phyloP scores from a whole-genome alignment of 1,139 yeast genomes.

The Candida sp. region DNA sequence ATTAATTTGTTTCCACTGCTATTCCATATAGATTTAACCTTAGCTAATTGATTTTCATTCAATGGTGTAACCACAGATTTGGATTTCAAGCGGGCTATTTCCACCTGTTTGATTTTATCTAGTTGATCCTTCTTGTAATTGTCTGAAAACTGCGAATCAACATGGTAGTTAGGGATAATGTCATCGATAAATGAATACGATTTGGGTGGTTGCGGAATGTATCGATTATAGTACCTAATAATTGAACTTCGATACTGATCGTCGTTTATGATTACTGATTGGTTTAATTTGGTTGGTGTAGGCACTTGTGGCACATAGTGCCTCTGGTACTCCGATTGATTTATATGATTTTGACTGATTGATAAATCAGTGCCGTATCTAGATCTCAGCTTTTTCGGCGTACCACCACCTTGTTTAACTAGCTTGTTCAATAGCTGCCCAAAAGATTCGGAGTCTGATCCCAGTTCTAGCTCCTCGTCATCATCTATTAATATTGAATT shows the following conservation, averaged over 20 bases:
- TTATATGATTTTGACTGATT: slow-evolving; percentile 2
- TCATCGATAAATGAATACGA: slow-evolving; percentile 15
- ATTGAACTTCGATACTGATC: slow-evolving; percentile 14
- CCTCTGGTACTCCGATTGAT: not conserved
- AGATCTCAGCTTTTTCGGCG: not conserved
- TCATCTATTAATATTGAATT: slow-evolving; percentile 9
- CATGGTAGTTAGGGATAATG: slow-evolving; percentile 13
- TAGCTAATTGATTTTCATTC: slow-evolving; percentile 12
- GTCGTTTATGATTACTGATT: not conserved
- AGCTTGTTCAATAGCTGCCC: not conserved
- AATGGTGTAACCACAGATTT: slow-evolving; percentile 13
- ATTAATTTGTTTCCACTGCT: slow-evolving; percentile 10
- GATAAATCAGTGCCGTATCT: slow-evolving; percentile 13
- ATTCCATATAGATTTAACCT: slow-evolving; percentile 24
- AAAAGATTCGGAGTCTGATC: not conserved
- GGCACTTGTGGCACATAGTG: not conserved
- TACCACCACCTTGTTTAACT: not conserved
- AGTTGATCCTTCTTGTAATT: slow-evolving; percentile 11
- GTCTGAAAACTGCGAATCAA: slow-evolving; percentile 12
- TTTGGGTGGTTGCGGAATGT: slow-evolving; percentile 14
- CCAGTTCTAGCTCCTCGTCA: slow-evolving; percentile 3
- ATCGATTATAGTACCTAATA: slow-evolving; percentile 10
- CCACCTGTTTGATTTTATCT: slow-evolving; percentile 12
- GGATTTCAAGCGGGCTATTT: slow-evolving; percentile 14
- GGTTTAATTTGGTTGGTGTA: not conserved